These are phyloP conservation scores for Aspergillus thermomutatus DNA, from an alignment of 2,329 filamentous ascomycete genomes.

Conservation along the genomic window DNA sequence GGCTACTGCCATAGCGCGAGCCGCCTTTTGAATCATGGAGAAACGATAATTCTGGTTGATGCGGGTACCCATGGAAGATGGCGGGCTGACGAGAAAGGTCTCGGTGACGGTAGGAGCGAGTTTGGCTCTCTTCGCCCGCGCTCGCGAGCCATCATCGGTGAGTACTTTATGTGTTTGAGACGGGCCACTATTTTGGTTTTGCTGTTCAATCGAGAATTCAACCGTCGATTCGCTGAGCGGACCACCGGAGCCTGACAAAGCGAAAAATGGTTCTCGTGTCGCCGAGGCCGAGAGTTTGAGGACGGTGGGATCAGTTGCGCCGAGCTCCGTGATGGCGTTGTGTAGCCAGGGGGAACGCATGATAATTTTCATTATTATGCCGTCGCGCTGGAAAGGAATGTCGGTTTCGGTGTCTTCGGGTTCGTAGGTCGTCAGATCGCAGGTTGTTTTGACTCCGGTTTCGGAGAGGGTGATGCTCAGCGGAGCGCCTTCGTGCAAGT, in stretches of 20 bases:
- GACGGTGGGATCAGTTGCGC: slow-evolving; percentile 66
- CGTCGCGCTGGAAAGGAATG: slow-evolving; percentile 82
- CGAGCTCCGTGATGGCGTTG: slow-evolving; percentile 52
- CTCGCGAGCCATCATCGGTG: slow-evolving; percentile 34
- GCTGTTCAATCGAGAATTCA: slow-evolving; percentile 54
- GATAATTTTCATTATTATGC: slow-evolving; percentile 86
- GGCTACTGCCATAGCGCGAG: slow-evolving; percentile 87
- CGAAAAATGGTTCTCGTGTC: slow-evolving; percentile 63
- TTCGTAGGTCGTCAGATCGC: slow-evolving; percentile 84
- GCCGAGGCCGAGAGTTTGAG: slow-evolving; percentile 66
- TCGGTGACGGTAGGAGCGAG: slow-evolving; percentile 45
- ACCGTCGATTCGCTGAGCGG: slow-evolving; percentile 59
- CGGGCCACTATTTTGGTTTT: slow-evolving; percentile 21
- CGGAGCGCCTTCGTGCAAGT: slow-evolving; percentile 69
- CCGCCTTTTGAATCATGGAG: slow-evolving; percentile 76
- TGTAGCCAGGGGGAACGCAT: slow-evolving; percentile 63
- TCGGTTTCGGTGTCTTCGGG: slow-evolving; percentile 55
- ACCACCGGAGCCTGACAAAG: slow-evolving; percentile 63
- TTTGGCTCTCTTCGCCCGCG: slow-evolving; percentile 32
- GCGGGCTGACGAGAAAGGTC: slow-evolving; percentile 55
- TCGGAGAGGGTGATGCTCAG: slow-evolving; percentile 86
- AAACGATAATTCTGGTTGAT: slow-evolving; percentile 84
- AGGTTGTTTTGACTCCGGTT: slow-evolving; percentile 80
- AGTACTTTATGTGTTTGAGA: slow-evolving; percentile 31
- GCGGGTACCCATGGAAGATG: slow-evolving; percentile 53